These are phyloP conservation scores for Podaxis mareebaensis DNA, from an alignment of 768 basidiomycete species.

Conservation along the genomic window DNA sequence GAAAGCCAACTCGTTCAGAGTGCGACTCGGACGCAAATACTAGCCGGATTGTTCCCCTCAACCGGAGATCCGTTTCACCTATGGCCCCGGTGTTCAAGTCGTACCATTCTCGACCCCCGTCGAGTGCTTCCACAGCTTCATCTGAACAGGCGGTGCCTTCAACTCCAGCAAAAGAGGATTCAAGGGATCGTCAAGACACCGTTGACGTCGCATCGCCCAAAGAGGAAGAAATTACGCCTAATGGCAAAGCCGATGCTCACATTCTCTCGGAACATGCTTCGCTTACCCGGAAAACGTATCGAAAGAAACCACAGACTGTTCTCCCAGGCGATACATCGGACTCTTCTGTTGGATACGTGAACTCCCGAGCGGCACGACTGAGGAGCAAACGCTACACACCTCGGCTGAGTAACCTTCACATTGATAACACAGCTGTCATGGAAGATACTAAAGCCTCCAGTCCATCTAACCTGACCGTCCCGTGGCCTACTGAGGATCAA, in stretches of 20 bases:
- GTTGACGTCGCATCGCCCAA: constrained; percentile 11
- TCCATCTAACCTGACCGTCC: constrained; percentile 50
- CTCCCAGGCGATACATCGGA: constrained; percentile 47
- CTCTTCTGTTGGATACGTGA: constrained; percentile 40
- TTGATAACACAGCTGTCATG: constrained; percentile 33
- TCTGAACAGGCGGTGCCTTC: constrained; percentile 36
- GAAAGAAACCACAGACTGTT: constrained; percentile 24
- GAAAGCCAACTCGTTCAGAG: constrained; percentile 44
- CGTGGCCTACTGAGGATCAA: constrained; percentile 51
- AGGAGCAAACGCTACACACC: constrained; percentile 52
- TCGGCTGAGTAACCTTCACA: constrained; percentile 49
- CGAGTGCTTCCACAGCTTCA: constrained; percentile 43
- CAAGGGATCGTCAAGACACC: constrained; percentile 10
- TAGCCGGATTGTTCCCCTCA: constrained; percentile 64
- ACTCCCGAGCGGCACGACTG: constrained; percentile 42
- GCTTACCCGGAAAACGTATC: constrained; percentile 3
- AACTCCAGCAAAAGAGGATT: constrained; percentile 24
- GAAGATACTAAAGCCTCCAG: constrained; percentile 34
- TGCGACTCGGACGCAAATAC: constrained; percentile 55
- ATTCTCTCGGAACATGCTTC: constrained; percentile 4
- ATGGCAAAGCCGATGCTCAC: constrained; percentile 5
- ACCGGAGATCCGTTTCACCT: constrained; percentile 69
- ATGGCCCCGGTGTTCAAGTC: constrained; percentile 60
- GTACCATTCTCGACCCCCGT: constrained; percentile 35
- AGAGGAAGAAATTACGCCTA: constrained; percentile 10